Conservation (phyloP, 768 basidiomycete species). For the Hericium coralloides region DNA sequence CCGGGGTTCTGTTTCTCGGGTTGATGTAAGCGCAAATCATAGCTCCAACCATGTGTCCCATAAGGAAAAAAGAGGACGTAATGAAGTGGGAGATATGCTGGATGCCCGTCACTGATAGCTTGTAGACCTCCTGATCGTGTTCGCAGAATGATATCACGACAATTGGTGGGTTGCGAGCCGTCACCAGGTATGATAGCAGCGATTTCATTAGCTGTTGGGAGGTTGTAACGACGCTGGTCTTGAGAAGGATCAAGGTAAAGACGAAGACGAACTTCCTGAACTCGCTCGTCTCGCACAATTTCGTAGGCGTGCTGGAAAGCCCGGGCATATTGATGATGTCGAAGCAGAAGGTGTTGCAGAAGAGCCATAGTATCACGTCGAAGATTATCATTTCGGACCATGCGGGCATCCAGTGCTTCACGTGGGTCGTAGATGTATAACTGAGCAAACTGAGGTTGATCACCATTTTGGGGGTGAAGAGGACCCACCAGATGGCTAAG, state of each 20-base stretch:
- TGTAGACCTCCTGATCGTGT: slow-evolving; percentile 18
- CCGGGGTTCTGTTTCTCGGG: neutral
- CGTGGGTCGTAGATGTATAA: slow-evolving; percentile 33
- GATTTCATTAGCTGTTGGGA: slow-evolving; percentile 34
- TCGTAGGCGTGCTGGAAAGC: slow-evolving; percentile 10
- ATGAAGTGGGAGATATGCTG: slow-evolving; percentile 29
- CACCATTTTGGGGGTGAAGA: slow-evolving; percentile 18
- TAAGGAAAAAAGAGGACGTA: slow-evolving; percentile 37
- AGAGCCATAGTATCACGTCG: slow-evolving; percentile 4
- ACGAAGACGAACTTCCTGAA: slow-evolving; percentile 1
- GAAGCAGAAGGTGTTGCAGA: slow-evolving; percentile 8
- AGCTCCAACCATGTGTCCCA: slow-evolving; percentile 31
- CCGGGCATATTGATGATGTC: slow-evolving; percentile 6
- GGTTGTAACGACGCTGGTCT: slow-evolving; percentile 33
- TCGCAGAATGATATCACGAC: slow-evolving; percentile 28
- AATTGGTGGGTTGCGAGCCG: slow-evolving; percentile 11
- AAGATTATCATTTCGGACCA: slow-evolving; percentile 3
- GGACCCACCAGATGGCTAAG: slow-evolving; percentile 29
- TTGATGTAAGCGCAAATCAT: slow-evolving; percentile 11
- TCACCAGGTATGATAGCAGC: slow-evolving; percentile 30
- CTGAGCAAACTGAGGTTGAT: slow-evolving; percentile 27
- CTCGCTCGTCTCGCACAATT: slow-evolving; percentile 4
- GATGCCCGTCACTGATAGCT: slow-evolving; percentile 26
- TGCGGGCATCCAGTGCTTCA: slow-evolving; percentile 22
- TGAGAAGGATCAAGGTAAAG: slow-evolving; percentile 5